Evolutionary conservation across 2,329 filamentous ascomycete species (phyloP).

Genomic region (Nannizzia gypsea): DNA sequence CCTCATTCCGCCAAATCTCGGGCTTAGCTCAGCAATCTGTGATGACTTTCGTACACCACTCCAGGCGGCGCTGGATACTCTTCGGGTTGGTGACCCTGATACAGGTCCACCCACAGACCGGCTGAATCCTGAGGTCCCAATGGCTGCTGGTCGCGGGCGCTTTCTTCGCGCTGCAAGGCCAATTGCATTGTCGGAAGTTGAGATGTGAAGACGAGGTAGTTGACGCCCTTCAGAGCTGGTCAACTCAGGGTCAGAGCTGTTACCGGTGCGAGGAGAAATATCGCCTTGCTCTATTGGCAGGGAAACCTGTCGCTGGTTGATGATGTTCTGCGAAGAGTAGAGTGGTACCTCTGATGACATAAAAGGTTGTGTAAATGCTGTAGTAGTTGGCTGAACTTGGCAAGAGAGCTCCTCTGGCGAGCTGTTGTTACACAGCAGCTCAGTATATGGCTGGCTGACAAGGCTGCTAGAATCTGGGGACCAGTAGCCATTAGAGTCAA

Average conservation of each 20-base stretch:
- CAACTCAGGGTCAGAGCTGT: not conserved
- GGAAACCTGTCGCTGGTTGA: not conserved
- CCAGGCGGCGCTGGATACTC: not conserved
- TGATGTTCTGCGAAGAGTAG: not conserved
- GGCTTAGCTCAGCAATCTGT: slow-evolving; percentile 23
- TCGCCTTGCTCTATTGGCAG: not conserved
- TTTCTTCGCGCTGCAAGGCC: slow-evolving; percentile 38
- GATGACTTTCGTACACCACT: slow-evolving; percentile 34
- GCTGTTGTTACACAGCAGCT: not conserved
- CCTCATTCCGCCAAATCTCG: slow-evolving; percentile 35
- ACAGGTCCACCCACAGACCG: slow-evolving; percentile 21
- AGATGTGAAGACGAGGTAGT: slow-evolving; percentile 23
- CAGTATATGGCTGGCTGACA: not conserved
- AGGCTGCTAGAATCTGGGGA: not conserved
- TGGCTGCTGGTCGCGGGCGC: slow-evolving; percentile 35
- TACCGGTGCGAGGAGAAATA: not conserved
- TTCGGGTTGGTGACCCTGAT: slow-evolving; percentile 31
- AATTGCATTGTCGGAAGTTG: slow-evolving; percentile 26
- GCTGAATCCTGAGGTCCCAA: slow-evolving; percentile 26
- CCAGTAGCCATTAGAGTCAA: not conserved
- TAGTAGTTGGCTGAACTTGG: not conserved
- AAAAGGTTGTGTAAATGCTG: not conserved
- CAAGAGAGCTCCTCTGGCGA: not conserved
- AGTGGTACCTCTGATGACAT: not conserved
- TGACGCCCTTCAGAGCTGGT: not conserved